A percentile compares a stretch with the other conserved stretches of the same genome.
phyloP scores from a whole-genome alignment of 2,329 filamentous ascomycete species.

The Penicillium sp. region DNA sequence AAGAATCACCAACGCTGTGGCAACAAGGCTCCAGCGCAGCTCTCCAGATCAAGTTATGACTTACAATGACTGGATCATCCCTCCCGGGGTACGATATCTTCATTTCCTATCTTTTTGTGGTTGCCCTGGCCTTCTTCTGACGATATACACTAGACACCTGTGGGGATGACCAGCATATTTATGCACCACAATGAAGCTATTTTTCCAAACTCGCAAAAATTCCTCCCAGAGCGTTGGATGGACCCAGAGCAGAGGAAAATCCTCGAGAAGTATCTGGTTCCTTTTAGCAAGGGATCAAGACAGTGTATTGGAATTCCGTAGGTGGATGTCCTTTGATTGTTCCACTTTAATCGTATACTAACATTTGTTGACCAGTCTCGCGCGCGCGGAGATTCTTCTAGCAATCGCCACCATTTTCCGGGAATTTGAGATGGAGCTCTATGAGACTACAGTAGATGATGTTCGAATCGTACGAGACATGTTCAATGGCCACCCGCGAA shows the following conservation, averaged over 20 bases:
- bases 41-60: constrained; percentile 28
- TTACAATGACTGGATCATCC: constrained; percentile 36
- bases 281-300: constrained; percentile 44
- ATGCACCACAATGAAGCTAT: constrained; percentile 39
- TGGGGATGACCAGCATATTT: constrained; percentile 41
- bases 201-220: constrained; percentile 38
- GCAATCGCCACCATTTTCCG: constrained; percentile 31
- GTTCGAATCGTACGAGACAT: constrained; percentile 30
- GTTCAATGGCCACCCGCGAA: constrained; percentile 18
- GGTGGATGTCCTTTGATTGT: neutral
- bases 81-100: constrained; percentile 27
- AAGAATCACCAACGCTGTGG: constrained; percentile 26
- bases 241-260: constrained; percentile 32
- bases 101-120: no score
- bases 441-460: constrained; percentile 34
- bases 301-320: constrained; percentile 51
- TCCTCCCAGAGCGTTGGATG: constrained; percentile 43
- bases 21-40: constrained; percentile 32
- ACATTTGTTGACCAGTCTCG: constrained; percentile 25
- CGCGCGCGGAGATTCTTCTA: constrained; percentile 36
- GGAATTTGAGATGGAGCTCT: constrained; percentile 33
- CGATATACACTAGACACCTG: constrained; percentile 26
- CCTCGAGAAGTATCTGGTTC: constrained; percentile 39
- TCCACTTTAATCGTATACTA: neutral
- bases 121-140: neutral